phyloP scores from a whole-genome alignment of 331 rosid species.

The Stylosanthes scabra region DNA sequence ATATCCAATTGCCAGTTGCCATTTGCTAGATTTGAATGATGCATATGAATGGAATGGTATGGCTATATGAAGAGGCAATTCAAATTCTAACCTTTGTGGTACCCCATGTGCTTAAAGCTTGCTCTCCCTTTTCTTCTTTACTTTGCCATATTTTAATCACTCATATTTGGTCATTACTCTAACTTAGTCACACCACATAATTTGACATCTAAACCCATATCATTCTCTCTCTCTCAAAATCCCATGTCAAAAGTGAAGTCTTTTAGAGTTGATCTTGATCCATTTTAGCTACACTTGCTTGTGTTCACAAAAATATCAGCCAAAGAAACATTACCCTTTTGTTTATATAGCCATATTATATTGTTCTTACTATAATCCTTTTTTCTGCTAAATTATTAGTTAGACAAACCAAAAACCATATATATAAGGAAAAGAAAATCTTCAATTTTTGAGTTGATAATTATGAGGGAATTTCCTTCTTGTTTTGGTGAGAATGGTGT shows the following conservation, averaged over 20 bases:
- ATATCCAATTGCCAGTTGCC: slow-evolving; percentile 28
- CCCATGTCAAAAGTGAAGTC: slow-evolving; percentile 39
- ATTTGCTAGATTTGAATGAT: slow-evolving; percentile 29
- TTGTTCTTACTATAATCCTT: no score
- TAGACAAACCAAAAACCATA: background rate
- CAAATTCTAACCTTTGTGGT: slow-evolving; percentile 16
- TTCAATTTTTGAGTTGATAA: no score
- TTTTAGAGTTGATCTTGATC: slow-evolving; percentile 39
- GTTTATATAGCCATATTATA: slow-evolving; percentile 7
- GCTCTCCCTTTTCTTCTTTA: slow-evolving; percentile 27
- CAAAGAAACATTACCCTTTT: slow-evolving; percentile 40
- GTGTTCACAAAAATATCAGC: slow-evolving; percentile 24
- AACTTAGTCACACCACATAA: slow-evolving; percentile 32
- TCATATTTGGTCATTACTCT: slow-evolving; percentile 33
- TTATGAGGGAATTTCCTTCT: slow-evolving; percentile 81
- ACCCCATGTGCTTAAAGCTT: slow-evolving; percentile 50
- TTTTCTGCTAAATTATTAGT: background rate
- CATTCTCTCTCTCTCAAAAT: slow-evolving; percentile 27
- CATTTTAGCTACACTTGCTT: slow-evolving; percentile 13
- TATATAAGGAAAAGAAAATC: no score
- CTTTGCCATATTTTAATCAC: slow-evolving; percentile 1
- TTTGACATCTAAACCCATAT: slow-evolving; percentile 31
- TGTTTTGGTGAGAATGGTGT: slow-evolving; percentile 93
- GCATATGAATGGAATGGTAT: slow-evolving; percentile 1
- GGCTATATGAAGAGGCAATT: background rate